Base-by-base conservation (phyloP, 2,329 filamentous ascomycete genomes). In the Penicillium sp. region DNA sequence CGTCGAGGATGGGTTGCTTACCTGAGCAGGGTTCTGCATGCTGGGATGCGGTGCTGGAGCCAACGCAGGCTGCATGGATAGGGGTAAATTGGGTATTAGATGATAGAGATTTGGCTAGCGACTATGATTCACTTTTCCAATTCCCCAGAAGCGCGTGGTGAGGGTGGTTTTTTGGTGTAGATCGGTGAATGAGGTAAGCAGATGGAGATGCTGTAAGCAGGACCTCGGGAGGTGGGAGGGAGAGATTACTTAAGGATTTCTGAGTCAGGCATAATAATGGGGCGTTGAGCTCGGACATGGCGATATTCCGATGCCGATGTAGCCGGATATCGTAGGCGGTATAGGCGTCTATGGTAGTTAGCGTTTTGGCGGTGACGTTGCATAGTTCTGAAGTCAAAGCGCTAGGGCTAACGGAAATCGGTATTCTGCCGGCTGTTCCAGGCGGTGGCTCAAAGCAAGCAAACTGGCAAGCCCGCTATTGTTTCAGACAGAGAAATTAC, bases 21-120 rank as follows among this genome's bases (percentile, higher is more conserved):
- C 83, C 80, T 84, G 83, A 78, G 80, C 78, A 76, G 78, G 71
- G 62, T 74, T 73, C 69, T 80, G 79, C 76, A 79, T 79, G 67
- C 72, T 75, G 69, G 76, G 78, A 75, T 81, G 79, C 68, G 79
- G 79, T 67, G 79, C 79, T 71, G 79, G 79, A 61, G 79, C 79
- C 70, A 81, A 71, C 68, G 77, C 73, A 65, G 78, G 77, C 69
- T 81, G 79, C 78, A 79, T 79, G 38, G 61, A 67, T 62, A 63
- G 59, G 65, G 65, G 49, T 42, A 50, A 63, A 61, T 54, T 35
- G 51, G 57, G 49, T 43, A 50, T 53, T 55, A 28, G n/a, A 22
- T 39, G 38, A 41, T 22, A n/a, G 17, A 42, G 53, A 60, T 55
- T 60, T 48, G 31, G 34, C 34, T 22, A 49, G 52, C 45, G 45